phyloP scores from a whole-genome alignment of 331 rosid genomes.

The Acacia concinna region DNA sequence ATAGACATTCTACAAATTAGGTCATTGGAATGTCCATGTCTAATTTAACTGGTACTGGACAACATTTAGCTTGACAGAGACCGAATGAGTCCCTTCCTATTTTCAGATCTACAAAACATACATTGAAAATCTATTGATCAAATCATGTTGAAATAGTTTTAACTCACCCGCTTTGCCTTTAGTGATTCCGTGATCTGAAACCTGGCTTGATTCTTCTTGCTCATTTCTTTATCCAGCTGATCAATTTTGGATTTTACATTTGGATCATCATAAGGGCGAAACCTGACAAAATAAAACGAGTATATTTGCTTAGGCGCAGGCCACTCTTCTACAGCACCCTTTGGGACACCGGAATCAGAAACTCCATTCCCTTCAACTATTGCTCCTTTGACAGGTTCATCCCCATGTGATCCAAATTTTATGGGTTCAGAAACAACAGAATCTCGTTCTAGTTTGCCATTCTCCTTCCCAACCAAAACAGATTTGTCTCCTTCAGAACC shows the following conservation, averaged over 20 bases:
- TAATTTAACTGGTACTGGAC: neutral
- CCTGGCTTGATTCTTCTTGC: conserved; percentile 63
- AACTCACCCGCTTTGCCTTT: conserved; percentile 77
- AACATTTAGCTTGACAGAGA: conserved; percentile 1
- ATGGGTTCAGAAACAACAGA: conserved; percentile 44
- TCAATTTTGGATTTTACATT: conserved; percentile 62
- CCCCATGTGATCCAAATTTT: conserved; percentile 66
- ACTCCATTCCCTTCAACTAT: conserved; percentile 44
- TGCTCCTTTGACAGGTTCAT: conserved; percentile 44
- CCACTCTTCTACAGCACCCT: conserved; percentile 78
- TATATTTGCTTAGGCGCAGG: conserved; percentile 74
- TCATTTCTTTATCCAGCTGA: conserved; percentile 59
- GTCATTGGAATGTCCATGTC: neutral
- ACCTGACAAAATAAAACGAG: conserved; percentile 64
- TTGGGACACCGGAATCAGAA: conserved; percentile 47
- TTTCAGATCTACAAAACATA: conserved; percentile 6
- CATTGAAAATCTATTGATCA: neutral
- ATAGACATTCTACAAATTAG: neutral
- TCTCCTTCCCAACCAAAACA: conserved; percentile 44
- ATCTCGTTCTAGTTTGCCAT: conserved; percentile 52
- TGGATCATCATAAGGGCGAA: conserved; percentile 67
- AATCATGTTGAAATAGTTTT: conserved; percentile 13
- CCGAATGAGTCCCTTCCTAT: neutral
- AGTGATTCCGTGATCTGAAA: conserved; percentile 56
- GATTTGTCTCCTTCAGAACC: conserved; percentile 46